phyloP scores from a whole-genome alignment of 352 stramenopile genomes.

The Phytophthora pistaciae region DNA sequence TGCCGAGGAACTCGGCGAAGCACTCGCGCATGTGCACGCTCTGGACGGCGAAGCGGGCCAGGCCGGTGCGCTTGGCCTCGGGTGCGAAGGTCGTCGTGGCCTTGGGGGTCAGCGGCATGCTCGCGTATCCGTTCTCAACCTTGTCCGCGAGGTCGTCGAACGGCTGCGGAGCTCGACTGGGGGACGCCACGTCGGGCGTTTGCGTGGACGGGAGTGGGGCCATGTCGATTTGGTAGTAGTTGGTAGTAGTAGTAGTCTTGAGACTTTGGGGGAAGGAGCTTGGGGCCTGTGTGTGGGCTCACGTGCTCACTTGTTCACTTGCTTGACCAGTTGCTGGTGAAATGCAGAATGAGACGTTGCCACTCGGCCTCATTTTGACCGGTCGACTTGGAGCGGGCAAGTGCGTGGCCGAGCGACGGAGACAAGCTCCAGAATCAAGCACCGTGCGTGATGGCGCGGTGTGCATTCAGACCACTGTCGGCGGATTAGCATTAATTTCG shows the following conservation, averaged over 20 bases:
- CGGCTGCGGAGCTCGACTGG: not conserved
- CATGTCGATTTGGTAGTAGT: not conserved
- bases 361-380: not conserved
- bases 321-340: constrained; percentile 1
- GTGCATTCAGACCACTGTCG: not conserved
- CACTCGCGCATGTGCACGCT: constrained; percentile 44
- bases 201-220: not conserved
- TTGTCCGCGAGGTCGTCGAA: constrained; percentile 19
- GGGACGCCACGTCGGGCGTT: constrained; percentile 3
- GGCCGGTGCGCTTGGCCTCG: constrained; percentile 39
- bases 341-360: constrained; percentile 4
- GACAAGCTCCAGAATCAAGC: constrained; percentile 2
- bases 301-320: constrained; percentile 1
- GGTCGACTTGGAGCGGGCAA: not conserved
- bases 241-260: not conserved
- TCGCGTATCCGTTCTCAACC: constrained; percentile 29
- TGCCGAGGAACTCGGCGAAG: constrained; percentile 52
- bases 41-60: constrained; percentile 33
- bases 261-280: not conserved
- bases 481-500: constrained; percentile 11
- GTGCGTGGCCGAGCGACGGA: constrained; percentile 2
- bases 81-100: constrained; percentile 45
- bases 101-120: constrained; percentile 46
- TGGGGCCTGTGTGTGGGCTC: not conserved
- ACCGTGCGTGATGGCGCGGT: not conserved